Base-by-base conservation (phyloP, 129 eudicot species). In the Centella asiatica region DNA sequence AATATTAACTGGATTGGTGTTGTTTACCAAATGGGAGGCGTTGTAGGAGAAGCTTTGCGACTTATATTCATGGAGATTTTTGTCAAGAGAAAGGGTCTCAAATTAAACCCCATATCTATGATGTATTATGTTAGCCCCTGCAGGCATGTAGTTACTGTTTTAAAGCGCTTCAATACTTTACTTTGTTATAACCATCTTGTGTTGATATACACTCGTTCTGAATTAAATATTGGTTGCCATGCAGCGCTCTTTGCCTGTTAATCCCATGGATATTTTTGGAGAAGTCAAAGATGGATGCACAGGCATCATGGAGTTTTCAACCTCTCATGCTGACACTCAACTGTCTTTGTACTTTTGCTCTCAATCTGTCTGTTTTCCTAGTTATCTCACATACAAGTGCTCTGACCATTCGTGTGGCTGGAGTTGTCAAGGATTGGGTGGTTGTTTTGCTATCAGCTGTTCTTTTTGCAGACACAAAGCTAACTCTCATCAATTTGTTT, bases 11-110 rank as follows among this genome's bases (percentile, higher is more conserved):
- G 99, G 99, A 42, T 87, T 32, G 99, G 99, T 58, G 96, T 93
- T 24, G 96, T 93, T 73, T 93, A 93, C 78, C 99, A 93, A 80
- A 93, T 93, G 99, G 96, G 96, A 42, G 96, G 99, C 63, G 96
- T 93, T 44, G 83, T 93, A 40, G 99, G 96, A 47, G 99, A 93
- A 80, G 95, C 96, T 69, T 61, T 93, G 64, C 80, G 96, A 70
- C 95, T 87, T 42, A 93, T 93, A 60, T 93, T 93, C 67, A 87
- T 93, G 99, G 99, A 93, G 77, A 93, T 93, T 66, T 75, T 93
- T 12, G 95, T 93, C 27, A 87, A 85, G 76, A 70, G 90, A 65
- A 93, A 93, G 78, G 99, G 99, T 18, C 62, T 93, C 42, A 87
- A 87, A 68, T 64, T 93, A 37, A 93, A 87, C 64, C 99, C 99